Conservation (phyloP, 2,329 filamentous ascomycete species). For the Colletotrichum echinochloae region DNA sequence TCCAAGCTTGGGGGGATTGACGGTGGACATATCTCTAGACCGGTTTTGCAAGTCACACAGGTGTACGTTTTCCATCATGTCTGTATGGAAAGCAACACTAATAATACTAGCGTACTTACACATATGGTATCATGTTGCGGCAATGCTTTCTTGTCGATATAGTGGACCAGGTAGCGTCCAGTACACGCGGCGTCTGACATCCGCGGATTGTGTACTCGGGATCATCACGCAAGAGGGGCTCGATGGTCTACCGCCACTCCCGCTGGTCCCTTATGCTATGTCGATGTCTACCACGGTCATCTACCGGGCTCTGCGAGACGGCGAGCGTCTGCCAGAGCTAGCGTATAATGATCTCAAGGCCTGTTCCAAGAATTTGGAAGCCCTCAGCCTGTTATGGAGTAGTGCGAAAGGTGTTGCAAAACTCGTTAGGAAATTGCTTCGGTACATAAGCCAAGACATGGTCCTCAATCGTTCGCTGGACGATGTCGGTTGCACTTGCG, state of each 20-base stretch:
- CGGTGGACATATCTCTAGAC: slow-evolving; percentile 1
- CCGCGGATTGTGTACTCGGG: slow-evolving; percentile 37
- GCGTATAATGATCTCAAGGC: slow-evolving; percentile 32
- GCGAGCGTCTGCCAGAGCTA: slow-evolving; percentile 15
- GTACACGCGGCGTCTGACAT: slow-evolving; percentile 39
- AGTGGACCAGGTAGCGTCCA: slow-evolving; percentile 41
- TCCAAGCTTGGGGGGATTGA: slow-evolving; percentile 33
- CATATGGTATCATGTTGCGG: slow-evolving; percentile 43
- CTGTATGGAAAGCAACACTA: background rate
- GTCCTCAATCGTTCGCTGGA: background rate
- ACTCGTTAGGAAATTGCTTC: slow-evolving; percentile 32
- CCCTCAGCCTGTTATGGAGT: slow-evolving; percentile 35
- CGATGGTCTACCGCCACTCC: slow-evolving; percentile 39
- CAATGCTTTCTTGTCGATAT: slow-evolving; percentile 43
- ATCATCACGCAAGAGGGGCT: slow-evolving; percentile 33
- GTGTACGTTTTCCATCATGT: slow-evolving; percentile 9
- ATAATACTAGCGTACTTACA: slow-evolving; percentile 38
- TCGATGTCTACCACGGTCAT: slow-evolving; percentile 43
- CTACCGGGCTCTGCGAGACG: slow-evolving; percentile 41
- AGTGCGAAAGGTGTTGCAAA: slow-evolving; percentile 37
- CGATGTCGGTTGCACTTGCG: background rate
- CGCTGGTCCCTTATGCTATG: slow-evolving; percentile 42
- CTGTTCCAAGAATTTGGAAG: slow-evolving; percentile 36
- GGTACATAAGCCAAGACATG: background rate
- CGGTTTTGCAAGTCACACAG: slow-evolving; percentile 38